Evolutionary conservation across 768 basidiomycete genomes (phyloP).

Genomic region (Auricularia sp.): DNA sequence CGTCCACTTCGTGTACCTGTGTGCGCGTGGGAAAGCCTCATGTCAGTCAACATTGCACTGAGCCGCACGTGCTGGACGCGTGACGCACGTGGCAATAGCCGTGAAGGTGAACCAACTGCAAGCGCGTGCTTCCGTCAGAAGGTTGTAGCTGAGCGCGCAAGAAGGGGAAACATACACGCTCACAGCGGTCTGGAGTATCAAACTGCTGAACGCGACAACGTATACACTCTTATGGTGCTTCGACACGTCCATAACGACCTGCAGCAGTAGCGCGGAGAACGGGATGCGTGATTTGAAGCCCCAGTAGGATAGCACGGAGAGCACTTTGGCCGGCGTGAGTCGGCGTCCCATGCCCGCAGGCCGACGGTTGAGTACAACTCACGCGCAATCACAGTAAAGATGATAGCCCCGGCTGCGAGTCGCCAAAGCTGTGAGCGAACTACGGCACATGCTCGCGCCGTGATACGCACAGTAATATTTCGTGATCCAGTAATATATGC

Average conservation of each 20-base stretch:
- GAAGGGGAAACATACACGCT: slow-evolving; percentile 41
- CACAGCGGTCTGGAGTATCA: slow-evolving; percentile 61
- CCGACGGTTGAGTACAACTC: neutral
- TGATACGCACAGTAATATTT: slow-evolving; percentile 51
- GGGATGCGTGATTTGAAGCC: slow-evolving; percentile 67
- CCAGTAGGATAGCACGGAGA: slow-evolving; percentile 67
- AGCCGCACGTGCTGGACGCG: slow-evolving; percentile 1
- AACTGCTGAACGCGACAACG: slow-evolving; percentile 58
- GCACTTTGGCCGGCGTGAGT: slow-evolving; percentile 17
- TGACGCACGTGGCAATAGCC: slow-evolving; percentile 54
- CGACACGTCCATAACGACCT: slow-evolving; percentile 75
- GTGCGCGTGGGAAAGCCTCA: neutral
- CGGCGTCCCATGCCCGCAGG: neutral
- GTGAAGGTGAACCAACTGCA: slow-evolving; percentile 70
- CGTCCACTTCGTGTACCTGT: slow-evolving; percentile 55
- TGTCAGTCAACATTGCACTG: neutral
- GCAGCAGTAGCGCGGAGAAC: slow-evolving; percentile 64
- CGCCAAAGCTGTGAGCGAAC: neutral
- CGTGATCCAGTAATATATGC: slow-evolving; percentile 64
- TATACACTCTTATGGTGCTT: slow-evolving; percentile 78
- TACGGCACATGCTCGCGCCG: slow-evolving; percentile 15
- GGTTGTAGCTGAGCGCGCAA: neutral
- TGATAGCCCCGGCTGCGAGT: slow-evolving; percentile 60
- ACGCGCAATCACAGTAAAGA: slow-evolving; percentile 67
- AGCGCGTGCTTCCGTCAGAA: slow-evolving; percentile 3